These are phyloP conservation scores for Boletus barrowsii DNA, from an alignment of 768 basidiomycete genomes.

Conservation along the genomic window DNA sequence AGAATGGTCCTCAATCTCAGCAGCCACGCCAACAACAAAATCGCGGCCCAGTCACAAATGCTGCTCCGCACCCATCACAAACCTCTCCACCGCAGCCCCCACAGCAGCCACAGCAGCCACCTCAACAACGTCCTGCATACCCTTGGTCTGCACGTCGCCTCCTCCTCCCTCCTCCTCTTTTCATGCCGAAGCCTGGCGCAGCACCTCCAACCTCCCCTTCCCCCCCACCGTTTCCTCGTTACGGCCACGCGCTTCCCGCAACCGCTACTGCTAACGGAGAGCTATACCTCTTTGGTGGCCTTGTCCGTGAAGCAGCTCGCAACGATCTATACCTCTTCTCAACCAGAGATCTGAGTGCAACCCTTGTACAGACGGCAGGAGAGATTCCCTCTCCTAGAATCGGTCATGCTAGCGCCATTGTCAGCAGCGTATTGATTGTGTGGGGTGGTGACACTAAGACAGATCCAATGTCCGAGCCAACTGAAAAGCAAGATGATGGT, in stretches of 20 bases:
- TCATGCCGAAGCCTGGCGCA: constrained; percentile 61
- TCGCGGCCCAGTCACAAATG: constrained; percentile 33
- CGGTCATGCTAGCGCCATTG: constrained; percentile 95
- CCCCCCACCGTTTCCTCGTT: constrained; percentile 91
- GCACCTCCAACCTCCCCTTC: constrained; percentile 67
- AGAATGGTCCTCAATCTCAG: constrained; percentile 30
- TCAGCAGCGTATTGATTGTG: constrained; percentile 92
- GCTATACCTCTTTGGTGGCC: constrained; percentile 94
- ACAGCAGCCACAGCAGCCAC: constrained; percentile 27
- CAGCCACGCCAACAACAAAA: constrained; percentile 37
- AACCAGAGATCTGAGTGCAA: constrained; percentile 72
- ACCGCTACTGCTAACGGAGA: constrained; percentile 78
- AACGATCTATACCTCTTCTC: constrained; percentile 95
- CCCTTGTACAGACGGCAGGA: constrained; percentile 82
- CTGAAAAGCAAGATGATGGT: constrained; percentile 86
- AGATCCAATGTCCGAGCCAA: constrained; percentile 53
- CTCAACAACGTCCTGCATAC: constrained; percentile 58
- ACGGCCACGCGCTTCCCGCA: constrained; percentile 89
- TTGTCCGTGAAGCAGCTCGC: constrained; percentile 83
- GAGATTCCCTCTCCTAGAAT: constrained; percentile 87
- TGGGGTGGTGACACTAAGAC: constrained; percentile 99
- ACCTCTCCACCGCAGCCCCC: constrained; percentile 33
- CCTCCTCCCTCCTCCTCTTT: constrained; percentile 61
- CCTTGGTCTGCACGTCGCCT: constrained; percentile 84
- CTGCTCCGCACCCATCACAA: constrained; percentile 29